Conservation (phyloP, 2,329 filamentous ascomycete genomes). For the Cercospora canescens region DNA sequence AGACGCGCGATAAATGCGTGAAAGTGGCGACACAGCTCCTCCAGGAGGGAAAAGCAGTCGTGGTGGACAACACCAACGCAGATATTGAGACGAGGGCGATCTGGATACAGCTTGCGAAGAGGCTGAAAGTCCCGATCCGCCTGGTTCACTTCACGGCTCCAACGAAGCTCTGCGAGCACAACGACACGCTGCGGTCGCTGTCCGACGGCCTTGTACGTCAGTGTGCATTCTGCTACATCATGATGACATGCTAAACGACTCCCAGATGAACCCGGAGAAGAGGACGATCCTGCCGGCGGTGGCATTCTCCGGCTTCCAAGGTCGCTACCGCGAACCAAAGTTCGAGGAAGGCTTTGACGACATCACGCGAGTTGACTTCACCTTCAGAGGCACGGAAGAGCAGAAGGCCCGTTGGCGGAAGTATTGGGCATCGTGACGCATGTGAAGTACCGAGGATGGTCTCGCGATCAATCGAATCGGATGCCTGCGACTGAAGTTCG, state of each 20-base stretch:
- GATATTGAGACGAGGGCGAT: constrained; percentile 73
- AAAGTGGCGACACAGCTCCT: constrained; percentile 70
- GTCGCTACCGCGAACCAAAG: constrained; percentile 71
- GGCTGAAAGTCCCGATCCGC: constrained; percentile 71
- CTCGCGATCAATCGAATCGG: not conserved
- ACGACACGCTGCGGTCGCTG: constrained; percentile 78
- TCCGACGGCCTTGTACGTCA: constrained; percentile 40
- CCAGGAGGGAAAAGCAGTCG: constrained; percentile 64
- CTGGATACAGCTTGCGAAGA: constrained; percentile 75
- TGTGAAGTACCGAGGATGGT: not conserved
- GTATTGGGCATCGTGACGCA: constrained; percentile 63
- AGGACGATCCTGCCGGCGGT: constrained; percentile 71
- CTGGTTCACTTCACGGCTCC: constrained; percentile 82
- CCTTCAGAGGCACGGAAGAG: constrained; percentile 58
- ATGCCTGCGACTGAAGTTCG: not conserved
- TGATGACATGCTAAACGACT: constrained; percentile 16
- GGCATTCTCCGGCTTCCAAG: constrained; percentile 75
- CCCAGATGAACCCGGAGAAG: constrained; percentile 77
- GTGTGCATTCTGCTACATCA: constrained; percentile 13
- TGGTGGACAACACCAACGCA: constrained; percentile 93
- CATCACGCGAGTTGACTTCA: constrained; percentile 72
- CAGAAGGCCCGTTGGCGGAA: constrained; percentile 71
- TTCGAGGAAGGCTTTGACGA: constrained; percentile 81
- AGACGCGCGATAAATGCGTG: constrained; percentile 67
- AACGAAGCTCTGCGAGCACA: constrained; percentile 74